Conservation (phyloP, 2,329 filamentous ascomycete species). For the Neocatenulostroma microsporum region DNA sequence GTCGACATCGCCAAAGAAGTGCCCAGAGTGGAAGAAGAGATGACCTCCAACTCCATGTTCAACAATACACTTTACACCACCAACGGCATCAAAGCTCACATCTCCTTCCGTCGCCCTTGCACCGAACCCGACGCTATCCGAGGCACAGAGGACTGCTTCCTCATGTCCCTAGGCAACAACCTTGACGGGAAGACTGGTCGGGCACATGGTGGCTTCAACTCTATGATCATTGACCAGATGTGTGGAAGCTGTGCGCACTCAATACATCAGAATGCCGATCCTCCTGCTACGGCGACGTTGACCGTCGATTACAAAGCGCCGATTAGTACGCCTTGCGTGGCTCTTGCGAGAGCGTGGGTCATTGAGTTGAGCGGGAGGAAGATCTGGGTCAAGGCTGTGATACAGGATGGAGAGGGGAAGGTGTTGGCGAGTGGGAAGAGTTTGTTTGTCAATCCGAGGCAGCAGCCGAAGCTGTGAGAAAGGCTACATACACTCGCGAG, state of each 20-base stretch:
- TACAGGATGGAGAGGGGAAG: conserved; percentile 15
- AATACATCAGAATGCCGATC: conserved; percentile 2
- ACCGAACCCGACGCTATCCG: conserved; percentile 12
- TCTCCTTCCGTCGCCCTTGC: conserved; percentile 13
- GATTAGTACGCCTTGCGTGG: conserved; percentile 15
- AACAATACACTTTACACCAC: conserved; percentile 9
- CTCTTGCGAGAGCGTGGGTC: conserved; percentile 16
- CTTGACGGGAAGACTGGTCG: conserved; percentile 18
- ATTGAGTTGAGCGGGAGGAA: conserved; percentile 15
- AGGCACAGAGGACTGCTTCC: conserved; percentile 14
- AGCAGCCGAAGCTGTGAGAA: too few species aligned
- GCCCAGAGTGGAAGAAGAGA: neutral
- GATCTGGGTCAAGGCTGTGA: conserved; percentile 13
- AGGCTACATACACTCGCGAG: too few species aligned
- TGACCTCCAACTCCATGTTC: conserved; percentile 14
- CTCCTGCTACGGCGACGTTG: conserved; percentile 19
- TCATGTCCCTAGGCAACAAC: conserved; percentile 16
- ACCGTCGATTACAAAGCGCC: conserved; percentile 19
- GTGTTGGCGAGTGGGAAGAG: conserved; percentile 14
- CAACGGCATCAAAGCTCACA: conserved; percentile 12
- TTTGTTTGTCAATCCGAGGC: conserved; percentile 12
- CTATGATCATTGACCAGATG: conserved; percentile 16
- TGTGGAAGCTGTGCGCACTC: conserved; percentile 9
- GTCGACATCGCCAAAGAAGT: conserved; percentile 2
- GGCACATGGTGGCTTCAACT: conserved; percentile 18